Base-by-base conservation (phyloP, 805 yeast species). In the Kuraishia borneana region DNA sequence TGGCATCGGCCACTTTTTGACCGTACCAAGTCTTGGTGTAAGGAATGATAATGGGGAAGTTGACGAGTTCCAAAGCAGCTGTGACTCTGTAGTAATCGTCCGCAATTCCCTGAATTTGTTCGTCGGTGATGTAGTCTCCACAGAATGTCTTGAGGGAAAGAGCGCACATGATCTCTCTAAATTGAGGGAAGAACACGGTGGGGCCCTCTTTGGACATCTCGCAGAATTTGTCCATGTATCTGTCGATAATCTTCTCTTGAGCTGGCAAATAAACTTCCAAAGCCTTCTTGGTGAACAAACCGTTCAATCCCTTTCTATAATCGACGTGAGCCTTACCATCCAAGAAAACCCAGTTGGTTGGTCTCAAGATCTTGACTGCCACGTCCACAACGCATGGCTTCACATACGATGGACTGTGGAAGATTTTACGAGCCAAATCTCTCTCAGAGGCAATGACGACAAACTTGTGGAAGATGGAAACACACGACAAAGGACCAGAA, bases 21-120 rank as follows among this genome's bases (percentile, higher is more conserved):
- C 98, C 98, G 60, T 88, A 84, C 98, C 98, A 92, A 23, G 98
- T 81, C 65, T 89, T 92, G 41, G 98, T 87, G 68, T 70, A 92
- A 21, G 98, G 98, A 32, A 92, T 58, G 43, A 92, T 89, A 48
- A 92, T 83, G 42, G 98, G 98, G 76, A 92, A 92, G 67, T 92
- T 92, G 41, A 92, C 98, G 45, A 92, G 73, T 63, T 92, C 98
- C 52, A 92, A 70, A 19, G 98, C 98, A 39, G 95, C 95, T 10
- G 98, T 92, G 44, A 92, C 83, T 43, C 73, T 65, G 60, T 76
- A 92, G 61, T 88, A 92, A 59, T 88, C 87, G 58, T 89, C 97
- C 34, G 96, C 92, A 50, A 92, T 76, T 36, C 68, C 67, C 58
- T 82, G 73, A 50, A 92, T 79, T 62, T 92, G 95, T 47, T 77